phyloP scores from a whole-genome alignment of 768 basidiomycete species.

The Tylopilus cervinicoccineus region DNA sequence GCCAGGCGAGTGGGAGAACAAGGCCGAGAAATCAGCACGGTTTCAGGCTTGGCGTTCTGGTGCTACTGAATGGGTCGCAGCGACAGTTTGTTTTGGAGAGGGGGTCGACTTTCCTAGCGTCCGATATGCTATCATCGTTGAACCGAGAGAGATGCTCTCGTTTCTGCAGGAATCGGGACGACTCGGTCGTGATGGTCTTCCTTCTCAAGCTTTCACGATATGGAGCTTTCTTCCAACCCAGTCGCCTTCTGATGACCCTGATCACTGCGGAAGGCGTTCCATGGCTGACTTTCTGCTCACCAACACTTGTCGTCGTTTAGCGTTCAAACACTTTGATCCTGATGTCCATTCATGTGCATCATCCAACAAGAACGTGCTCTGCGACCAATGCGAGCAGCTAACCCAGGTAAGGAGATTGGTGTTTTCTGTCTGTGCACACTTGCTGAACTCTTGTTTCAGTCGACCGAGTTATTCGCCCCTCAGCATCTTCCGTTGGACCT shows the following conservation, averaged over 20 bases:
- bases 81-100: slow-evolving; percentile 6
- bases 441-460: not conserved
- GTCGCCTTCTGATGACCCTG: not conserved
- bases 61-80: not conserved
- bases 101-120: slow-evolving; percentile 2
- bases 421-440: not conserved
- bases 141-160: slow-evolving; percentile 1
- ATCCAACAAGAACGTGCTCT: not conserved
- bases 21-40: not conserved
- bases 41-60: not conserved
- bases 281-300: not conserved
- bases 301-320: not conserved
- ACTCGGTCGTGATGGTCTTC: slow-evolving; percentile 5
- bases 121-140: not conserved
- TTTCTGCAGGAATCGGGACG: slow-evolving; percentile 15
- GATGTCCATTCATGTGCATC: not conserved
- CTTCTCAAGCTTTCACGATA: not conserved
- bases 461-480: not conserved
- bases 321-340: not conserved
- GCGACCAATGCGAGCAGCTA: not conserved
- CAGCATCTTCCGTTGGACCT: not conserved
- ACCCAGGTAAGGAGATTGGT: not conserved
- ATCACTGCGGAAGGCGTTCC: not conserved
- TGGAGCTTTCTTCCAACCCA: not conserved
- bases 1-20: not conserved